These are phyloP conservation scores for Thielaviopsis ethacetica DNA, from an alignment of 2,329 filamentous ascomycete genomes.

Conservation along the genomic window DNA sequence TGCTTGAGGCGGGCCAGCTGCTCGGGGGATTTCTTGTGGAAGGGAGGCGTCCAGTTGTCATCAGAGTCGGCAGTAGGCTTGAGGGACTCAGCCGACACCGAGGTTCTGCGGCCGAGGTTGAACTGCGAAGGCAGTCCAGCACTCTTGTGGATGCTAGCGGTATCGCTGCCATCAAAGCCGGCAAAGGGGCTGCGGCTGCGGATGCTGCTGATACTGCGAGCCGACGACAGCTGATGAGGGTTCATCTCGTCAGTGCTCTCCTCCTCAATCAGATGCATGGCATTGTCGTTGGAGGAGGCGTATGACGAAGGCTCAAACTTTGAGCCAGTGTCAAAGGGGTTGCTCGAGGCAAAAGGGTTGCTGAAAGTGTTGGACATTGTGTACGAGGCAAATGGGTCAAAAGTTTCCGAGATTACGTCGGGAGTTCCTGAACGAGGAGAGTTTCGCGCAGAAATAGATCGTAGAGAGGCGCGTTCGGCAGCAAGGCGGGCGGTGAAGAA, in stretches of 20 bases:
- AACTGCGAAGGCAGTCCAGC: conserved; percentile 81
- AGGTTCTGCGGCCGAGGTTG: conserved; percentile 83
- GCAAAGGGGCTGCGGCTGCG: conserved; percentile 33
- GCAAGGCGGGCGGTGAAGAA: conserved; percentile 50
- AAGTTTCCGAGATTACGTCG: conserved; percentile 6
- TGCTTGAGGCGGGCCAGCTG: conserved; percentile 64
- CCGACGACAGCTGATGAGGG: conserved; percentile 50
- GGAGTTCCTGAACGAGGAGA: conserved; percentile 10
- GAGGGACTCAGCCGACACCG: conserved; percentile 89
- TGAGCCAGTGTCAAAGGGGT: conserved; percentile 52
- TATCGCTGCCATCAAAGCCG: conserved; percentile 30
- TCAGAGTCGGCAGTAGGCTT: conserved; percentile 72
- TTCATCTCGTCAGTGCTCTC: conserved; percentile 68
- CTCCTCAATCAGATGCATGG: conserved; percentile 48
- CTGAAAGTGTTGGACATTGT: conserved; percentile 52
- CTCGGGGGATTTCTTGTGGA: conserved; percentile 66
- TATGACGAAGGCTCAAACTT: conserved; percentile 20
- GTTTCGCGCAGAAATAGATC: conserved; percentile 9
- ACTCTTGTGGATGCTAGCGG: conserved; percentile 31
- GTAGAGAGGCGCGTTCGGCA: conserved; percentile 35
- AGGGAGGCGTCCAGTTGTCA: conserved; percentile 81
- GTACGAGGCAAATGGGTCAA: conserved; percentile 9
- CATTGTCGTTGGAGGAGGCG: conserved; percentile 19
- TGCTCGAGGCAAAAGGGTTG: conserved; percentile 52
- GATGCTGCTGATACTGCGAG: conserved; percentile 2